A percentile compares a stretch with the other conserved stretches of the same genome.
Conservation (phyloP, 371 early-diverging fungal genomes). For the Aphelidium insulamus region DNA sequence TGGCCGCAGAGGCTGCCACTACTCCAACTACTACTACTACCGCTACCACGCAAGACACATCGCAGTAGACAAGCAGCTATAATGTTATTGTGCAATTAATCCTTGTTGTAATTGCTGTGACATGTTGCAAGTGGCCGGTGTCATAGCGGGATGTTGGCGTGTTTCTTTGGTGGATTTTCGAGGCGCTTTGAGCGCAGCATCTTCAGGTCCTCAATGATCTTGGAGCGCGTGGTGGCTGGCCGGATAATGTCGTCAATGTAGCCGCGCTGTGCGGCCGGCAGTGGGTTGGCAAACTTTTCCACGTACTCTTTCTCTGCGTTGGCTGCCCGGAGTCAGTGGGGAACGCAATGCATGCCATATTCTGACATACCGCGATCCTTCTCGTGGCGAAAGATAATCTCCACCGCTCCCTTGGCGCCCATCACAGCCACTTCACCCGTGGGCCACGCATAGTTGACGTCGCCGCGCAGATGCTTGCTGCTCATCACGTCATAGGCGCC, state of each 20-base stretch:
- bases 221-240: conserved; percentile 56
- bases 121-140: too few species aligned
- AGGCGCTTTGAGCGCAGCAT: conserved; percentile 47
- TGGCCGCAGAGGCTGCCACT: too few species aligned
- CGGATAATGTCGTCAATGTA: conserved; percentile 81
- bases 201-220: conserved; percentile 71
- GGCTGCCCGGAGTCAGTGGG: conserved; percentile 4
- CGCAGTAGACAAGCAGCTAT: too few species aligned
- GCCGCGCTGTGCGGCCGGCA: conserved; percentile 87
- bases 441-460: conserved; percentile 88
- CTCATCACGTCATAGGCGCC: conserved; percentile 97
- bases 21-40: too few species aligned
- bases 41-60: too few species aligned
- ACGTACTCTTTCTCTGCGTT: conserved; percentile 69
- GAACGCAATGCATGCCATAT: background rate
- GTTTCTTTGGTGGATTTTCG: conserved; percentile 72
- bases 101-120: too few species aligned
- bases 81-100: too few species aligned
- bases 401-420: conserved; percentile 93
- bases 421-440: conserved; percentile 94
- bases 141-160: conserved; percentile 78
- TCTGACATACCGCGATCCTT: conserved; percentile 22
- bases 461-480: conserved; percentile 84
- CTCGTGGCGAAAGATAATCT: conserved; percentile 71
- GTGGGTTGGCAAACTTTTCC: conserved; percentile 78